phyloP scores from a whole-genome alignment of 192 early-diverging fungal genomes.

The Lunasporangiospora selenospora region DNA sequence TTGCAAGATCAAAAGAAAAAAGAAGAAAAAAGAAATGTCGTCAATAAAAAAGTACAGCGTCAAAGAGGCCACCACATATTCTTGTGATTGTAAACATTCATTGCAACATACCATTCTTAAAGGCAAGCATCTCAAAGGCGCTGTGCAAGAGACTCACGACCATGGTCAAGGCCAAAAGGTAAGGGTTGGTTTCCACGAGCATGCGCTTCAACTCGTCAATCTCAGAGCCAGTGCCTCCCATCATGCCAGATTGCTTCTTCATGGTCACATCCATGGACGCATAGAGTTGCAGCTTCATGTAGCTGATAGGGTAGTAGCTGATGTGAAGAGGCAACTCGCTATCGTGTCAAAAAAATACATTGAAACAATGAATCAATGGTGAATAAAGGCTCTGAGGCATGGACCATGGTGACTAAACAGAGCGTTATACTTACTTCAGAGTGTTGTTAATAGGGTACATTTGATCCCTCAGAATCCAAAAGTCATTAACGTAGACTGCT shows the following conservation, averaged over 20 bases:
- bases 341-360: slow-evolving; percentile 2
- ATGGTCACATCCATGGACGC: slow-evolving; percentile 71
- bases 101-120: slow-evolving; percentile 92
- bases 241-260: slow-evolving; percentile 62
- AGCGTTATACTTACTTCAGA: slow-evolving; percentile 66
- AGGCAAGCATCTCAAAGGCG: slow-evolving; percentile 90
- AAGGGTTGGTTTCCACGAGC: slow-evolving; percentile 90
- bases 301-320: slow-evolving; percentile 65
- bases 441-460: slow-evolving; percentile 76
- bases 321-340: slow-evolving; percentile 72
- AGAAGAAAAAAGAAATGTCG: no score
- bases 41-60: no score
- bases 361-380: slow-evolving; percentile 1
- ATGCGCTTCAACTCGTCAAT: slow-evolving; percentile 90
- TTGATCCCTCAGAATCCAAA: slow-evolving; percentile 79
- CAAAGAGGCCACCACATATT: no score
- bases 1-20: not conserved
- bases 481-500: slow-evolving; percentile 78
- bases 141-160: slow-evolving; percentile 81
- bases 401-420: no score
- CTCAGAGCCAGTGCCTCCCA: slow-evolving; percentile 55
- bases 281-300: slow-evolving; percentile 80
- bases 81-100: no score
- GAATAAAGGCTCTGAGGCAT: no score
- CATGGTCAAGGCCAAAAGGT: slow-evolving; percentile 78